phyloP scores from a whole-genome alignment of 2,329 filamentous ascomycete genomes.

The Chrysoporthe cubensis region DNA sequence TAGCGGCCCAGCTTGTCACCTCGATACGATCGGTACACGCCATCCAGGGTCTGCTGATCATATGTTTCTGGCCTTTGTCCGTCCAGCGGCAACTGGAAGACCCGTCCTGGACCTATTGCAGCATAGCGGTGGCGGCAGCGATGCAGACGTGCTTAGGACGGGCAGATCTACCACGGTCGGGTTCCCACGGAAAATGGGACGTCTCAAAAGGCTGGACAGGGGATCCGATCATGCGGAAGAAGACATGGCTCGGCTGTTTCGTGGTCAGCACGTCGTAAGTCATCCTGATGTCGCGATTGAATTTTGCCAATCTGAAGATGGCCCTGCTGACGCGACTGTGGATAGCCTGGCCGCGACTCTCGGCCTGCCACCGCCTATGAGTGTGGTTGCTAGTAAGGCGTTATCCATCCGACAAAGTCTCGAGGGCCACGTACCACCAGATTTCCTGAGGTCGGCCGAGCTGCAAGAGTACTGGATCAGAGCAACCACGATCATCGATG shows the following conservation, averaged over 20 bases:
- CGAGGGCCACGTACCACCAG: neutral
- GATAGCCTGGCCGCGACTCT: neutral
- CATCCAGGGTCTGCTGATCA: constrained; percentile 1
- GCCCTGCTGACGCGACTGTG: neutral
- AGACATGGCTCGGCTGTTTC: constrained; percentile 6
- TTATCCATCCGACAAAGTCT: neutral
- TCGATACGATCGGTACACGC: constrained; percentile 1
- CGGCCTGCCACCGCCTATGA: constrained; percentile 4
- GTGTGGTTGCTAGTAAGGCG: neutral
- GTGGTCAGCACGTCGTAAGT: constrained; percentile 11
- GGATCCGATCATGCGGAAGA: neutral
- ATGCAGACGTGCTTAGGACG: neutral
- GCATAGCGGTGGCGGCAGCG: neutral
- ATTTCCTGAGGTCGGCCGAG: neutral
- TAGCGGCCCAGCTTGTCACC: neutral
- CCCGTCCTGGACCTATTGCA: constrained; percentile 7
- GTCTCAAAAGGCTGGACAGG: neutral
- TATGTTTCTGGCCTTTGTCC: neutral
- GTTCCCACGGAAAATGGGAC: neutral
- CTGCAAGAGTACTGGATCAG: constrained; percentile 8
- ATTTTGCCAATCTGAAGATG: neutral
- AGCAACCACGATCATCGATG: neutral
- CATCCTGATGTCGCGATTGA: neutral
- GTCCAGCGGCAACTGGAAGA: neutral
- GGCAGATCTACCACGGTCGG: neutral